Base-by-base conservation (phyloP, 2,329 filamentous ascomycete genomes). In the Fusarium chaquense region DNA sequence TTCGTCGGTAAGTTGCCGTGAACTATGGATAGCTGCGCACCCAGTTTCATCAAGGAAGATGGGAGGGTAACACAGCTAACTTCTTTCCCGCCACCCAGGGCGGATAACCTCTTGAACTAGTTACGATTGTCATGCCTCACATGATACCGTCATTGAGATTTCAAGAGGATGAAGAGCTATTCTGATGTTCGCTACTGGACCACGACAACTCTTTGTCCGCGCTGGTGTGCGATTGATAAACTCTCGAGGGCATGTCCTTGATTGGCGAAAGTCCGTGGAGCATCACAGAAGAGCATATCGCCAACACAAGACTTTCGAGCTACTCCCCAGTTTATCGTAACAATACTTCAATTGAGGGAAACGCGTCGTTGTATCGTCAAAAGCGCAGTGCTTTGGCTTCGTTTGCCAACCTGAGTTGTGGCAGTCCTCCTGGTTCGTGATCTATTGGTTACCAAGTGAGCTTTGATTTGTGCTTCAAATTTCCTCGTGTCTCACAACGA, bases 371-470 rank as follows among this genome's bases (percentile, higher is more conserved):
- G 26, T 38, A 24, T 61, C 35, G 32, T 47, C 26, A 36, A 22
- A 15, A 20, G 35, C 30, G 40, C 35, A 38, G 15, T 46, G 8
- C 30, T 51, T 35, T 38, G 50, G 30, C 30, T 35, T 22, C 46
- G 44, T 63, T 59, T 62, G 62, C 35, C 36, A 58, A 53, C 50
- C 47, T 47, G 50, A 52, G 58, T 40, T 20, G 26, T 45, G 28
- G 24, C 43, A 44, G 28, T 26, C 11, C 46, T 32, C 46, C 45
- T 59, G 43, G 44, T 64, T 36, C 7, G 10, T 53, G 51, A 61
- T 61, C 60, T 44, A 74, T 74, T 74, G 69, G 72, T 69, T 74
- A 75, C 72, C 72, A 65, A 59, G 36, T 58, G n/a, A 66, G 51
- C 43, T 43, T 62, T 64, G 61, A 58, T 58, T 58, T 59, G 72